Base-by-base conservation (phyloP, 2,329 filamentous ascomycete species). In the Rhytidhysteron rufulum region DNA sequence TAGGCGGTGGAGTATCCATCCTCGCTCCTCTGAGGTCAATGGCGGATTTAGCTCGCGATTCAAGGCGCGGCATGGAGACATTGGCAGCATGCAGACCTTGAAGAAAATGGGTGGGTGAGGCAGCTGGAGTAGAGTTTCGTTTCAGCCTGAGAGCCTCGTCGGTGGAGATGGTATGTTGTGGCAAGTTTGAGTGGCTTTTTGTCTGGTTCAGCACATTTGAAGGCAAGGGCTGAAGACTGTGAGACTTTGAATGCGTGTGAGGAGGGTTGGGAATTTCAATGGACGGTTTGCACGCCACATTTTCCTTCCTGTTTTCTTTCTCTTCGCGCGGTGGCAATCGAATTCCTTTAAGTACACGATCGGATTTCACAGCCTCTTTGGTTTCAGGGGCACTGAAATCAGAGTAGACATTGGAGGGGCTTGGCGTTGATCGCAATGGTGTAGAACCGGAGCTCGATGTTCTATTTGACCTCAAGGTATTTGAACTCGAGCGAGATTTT, bases 21-120 rank as follows among this genome's bases (percentile, higher is more conserved):
- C 38, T 18, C 4, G 44, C 37, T 6, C 39, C 38, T 24, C 55
- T 54, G 11, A 66, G 48, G 31, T 66, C 58, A 21, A 63, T 58
- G 7, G 62, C 58, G 25, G 61, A 64, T 37, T 50, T 57, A 1
- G 62, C 55, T 19, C 59, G 49, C 5, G 44, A 45, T 11, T 43
- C 40, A 7, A 57, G 44, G 22, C 57, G 57, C 7, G 31, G 19
- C 10, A 3, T 22, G 20, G 40, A 31, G 30, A 20, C 29, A 25
- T 21, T 30, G 13, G 18, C 20, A 4, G 19, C 22, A 30, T 30
- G 38, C 17, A 31, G 16, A 6, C 30, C 10, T 22, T 24, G 41
- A 8, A 27, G 7, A 7, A 13, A 27, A 13, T 33, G 37, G 17
- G 31, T 25, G 20, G 40, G 27, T 31, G 41, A 40, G 24, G 33